Conservation (phyloP, 768 basidiomycete genomes). For the Termitomyces sp. region DNA sequence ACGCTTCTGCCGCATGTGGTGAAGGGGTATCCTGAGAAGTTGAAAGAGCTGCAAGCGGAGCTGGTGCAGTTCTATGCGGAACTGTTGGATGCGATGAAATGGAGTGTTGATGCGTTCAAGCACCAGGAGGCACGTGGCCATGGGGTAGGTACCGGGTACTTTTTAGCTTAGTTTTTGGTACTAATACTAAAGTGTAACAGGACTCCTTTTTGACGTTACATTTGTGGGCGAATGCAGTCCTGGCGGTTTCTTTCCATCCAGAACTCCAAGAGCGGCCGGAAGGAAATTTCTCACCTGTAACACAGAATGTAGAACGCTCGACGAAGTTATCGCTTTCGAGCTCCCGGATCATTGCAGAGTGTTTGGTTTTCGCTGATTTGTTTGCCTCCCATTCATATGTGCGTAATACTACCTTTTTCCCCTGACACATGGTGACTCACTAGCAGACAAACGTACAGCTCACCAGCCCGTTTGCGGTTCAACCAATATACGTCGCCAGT, state of each 20-base stretch:
- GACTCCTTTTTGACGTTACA: conserved; percentile 13
- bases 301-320: conserved; percentile 10
- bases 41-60: conserved; percentile 8
- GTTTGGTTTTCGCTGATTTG: conserved; percentile 13
- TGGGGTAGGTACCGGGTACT: conserved; percentile 3
- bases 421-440: background rate
- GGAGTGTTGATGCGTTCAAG: conserved; percentile 15
- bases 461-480: conserved; percentile 12
- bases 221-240: conserved; percentile 11
- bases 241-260: conserved; percentile 12
- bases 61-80: conserved; percentile 12
- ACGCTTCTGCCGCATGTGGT: conserved; percentile 6
- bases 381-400: conserved; percentile 15
- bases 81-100: conserved; percentile 11
- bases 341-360: conserved; percentile 11
- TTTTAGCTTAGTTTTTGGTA: no score
- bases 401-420: background rate
- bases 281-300: conserved; percentile 1
- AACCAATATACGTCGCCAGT: conserved; percentile 13
- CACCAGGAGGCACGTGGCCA: conserved; percentile 13
- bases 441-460: conserved; percentile 1
- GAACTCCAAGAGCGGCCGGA: conserved; percentile 9
- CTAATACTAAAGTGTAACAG: conserved; percentile 1
- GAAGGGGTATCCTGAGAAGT: background rate
- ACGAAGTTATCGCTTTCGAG: conserved; percentile 11